Evolutionary conservation across 2,329 filamentous ascomycete genomes (phyloP).

Genomic region (Cladophialophora carrionii): DNA sequence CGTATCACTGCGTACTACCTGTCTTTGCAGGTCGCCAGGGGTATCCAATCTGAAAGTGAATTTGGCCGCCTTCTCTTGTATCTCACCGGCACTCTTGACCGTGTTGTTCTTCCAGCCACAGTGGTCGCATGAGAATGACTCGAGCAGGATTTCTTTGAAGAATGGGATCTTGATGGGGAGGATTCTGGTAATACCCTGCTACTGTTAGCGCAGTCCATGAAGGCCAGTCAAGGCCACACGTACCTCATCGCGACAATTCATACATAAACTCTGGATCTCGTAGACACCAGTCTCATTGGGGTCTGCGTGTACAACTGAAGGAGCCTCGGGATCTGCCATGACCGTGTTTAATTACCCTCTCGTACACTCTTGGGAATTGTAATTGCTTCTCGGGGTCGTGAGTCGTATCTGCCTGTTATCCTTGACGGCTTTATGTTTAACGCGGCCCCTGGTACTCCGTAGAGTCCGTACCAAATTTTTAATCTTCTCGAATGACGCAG

Average conservation of each 20-base stretch:
- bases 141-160: constrained; percentile 96
- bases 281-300: constrained; percentile 45
- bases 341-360: background rate
- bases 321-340: constrained; percentile 22
- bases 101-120: constrained; percentile 91
- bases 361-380: background rate
- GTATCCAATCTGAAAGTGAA: constrained; percentile 79
- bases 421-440: background rate
- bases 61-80: constrained; percentile 83
- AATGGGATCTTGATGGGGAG: constrained; percentile 92
- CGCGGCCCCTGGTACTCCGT: background rate
- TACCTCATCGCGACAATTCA: constrained; percentile 83
- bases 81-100: constrained; percentile 86
- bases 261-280: constrained; percentile 72
- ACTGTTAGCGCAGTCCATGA: constrained; percentile 29
- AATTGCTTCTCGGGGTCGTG: background rate
- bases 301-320: constrained; percentile 32
- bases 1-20: constrained; percentile 90
- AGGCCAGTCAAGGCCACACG: background rate
- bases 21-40: constrained; percentile 75
- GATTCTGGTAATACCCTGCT: constrained; percentile 77
- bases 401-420: background rate
- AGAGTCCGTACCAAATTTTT: background rate
- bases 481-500: constrained; percentile 33
- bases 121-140: constrained; percentile 92